Evolutionary conservation across 1,139 yeast species (phyloP), one percentile per base, ranked within the genome.

Genomic region (Candida freyschussii): DNA sequence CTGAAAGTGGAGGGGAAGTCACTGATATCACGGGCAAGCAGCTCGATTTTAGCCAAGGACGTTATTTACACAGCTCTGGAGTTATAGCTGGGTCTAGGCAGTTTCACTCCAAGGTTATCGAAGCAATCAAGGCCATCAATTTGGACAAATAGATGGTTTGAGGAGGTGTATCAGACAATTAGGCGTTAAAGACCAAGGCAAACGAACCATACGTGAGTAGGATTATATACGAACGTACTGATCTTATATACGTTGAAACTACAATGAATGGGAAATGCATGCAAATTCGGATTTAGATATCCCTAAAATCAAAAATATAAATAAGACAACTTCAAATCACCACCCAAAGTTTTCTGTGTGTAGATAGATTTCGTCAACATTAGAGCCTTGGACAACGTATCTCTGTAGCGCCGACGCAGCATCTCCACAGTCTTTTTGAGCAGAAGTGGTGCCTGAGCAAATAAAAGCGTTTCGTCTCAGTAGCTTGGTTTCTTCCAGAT

Each of bases 1-100:
- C 74, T 22, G 98, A 93, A 59, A 84, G 94, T 48, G 97, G 97
- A 28, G 98, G 98, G 7, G 59, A 65, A 33, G 97, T 91, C 17
- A 78, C 93, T 11, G 98, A 91, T 55, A 75, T 89, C 53, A 57
- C 72, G 36, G 95, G 96, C 9, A 65, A 67, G 21, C 60, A 63
- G 17, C 70, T 91, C 43, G 77, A 91, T 53, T 93, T 91, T 51
- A 89, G 96, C n/a, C 65, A 68, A 27, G 98, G 98, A 5, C 76
- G 96, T 54, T 74, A 76, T 24, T 69, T 93, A 44, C 55, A 69
- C 35, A 84, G 94, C 36, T 80, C 85, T 59, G 99, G 99, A 31
- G 91, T 93, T 17, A 78, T 93, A 54, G 98, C 97, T 9, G 80
- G 93, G n/a, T 70, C 80, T 42, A 69, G 69, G 29, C 62, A 65